Base-by-base conservation (phyloP, 2,329 filamentous ascomycete genomes). In the Cladosporium sp. region DNA sequence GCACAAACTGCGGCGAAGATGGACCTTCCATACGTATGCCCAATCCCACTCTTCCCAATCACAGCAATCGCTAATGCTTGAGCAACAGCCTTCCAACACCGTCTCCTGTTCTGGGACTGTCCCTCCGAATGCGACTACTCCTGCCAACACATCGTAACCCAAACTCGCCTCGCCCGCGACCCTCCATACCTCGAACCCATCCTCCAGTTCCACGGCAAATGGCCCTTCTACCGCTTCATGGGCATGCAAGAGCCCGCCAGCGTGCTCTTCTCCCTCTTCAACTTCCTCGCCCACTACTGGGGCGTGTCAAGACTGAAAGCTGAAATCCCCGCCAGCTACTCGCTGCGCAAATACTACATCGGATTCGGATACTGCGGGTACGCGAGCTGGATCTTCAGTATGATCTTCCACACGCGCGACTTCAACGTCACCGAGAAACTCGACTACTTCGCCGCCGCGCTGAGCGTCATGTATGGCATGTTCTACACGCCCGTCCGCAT, bases 171-270 rank as follows among this genome's bases (percentile, higher is more conserved):
- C 58, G 74, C 80, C 20, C 75, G 80, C 56, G 79, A 82, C 54
- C 80, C 81, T 29, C 80, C 80, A 1, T 83, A 84, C 74, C 73
- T 80, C 56, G 69, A 82, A 24, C 80, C 84, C 9, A 71, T 96
- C 43, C 85, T 92, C 51, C 93, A 99, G 73, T 99, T 91, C 76
- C 90, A 99, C 74, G 93, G 93, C 27, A 99, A 99, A 80, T 99
- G 93, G 93, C 93, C 93, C 34, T 99, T 99, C 73, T 78, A 85
- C 69, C 88, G 93, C 58, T 80, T 96, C 64, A 72, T 95, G 48
- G 93, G 93, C 68, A 86, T 96, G 75, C 93, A 99, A 73, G 93
- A 99, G 73, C 90, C 92, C 53, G 89, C 91, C 68, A 90, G 85
- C 44, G 92, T 97, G 59, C 76, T 96, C 64, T 99, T 96, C 78